Evolutionary conservation across 106 monocot genomes (phyloP), one percentile per base, ranked within the genome.

Genomic region (Platanthera guangdongensis): DNA sequence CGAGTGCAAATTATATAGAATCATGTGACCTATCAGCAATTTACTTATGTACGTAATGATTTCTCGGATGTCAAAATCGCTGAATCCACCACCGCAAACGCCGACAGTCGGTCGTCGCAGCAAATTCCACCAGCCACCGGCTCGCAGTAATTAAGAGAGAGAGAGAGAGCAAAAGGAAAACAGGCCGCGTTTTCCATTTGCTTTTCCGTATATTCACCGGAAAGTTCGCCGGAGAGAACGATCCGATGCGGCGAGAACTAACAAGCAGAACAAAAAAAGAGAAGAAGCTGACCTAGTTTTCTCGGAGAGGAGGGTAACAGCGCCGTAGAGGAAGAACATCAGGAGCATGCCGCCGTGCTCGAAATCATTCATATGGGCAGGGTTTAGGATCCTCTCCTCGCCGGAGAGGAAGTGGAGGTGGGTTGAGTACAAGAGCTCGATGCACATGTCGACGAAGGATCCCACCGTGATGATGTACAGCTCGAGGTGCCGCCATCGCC

Each of bases 301-400:
- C 77, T 94, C 81, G 9, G 93, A 94, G 64, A 94, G 73, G 28
- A 97, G 84, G 8, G 89, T 94, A 25, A 82, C 78, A 46, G 68
- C 49, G 46, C 97, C 97, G 55, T 86, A 97, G 73, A 97, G 81
- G 82, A 97, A 94, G 89, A 97, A 97, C 94, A 97, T 97, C 76
- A 97, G 83, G 9, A 97, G 89, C 97, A 97, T 97, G 3, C 97
- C 97, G 2, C 85, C 93, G 74, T 97, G 97, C 86, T 97, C 97
- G 77, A 97, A 94, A 68, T 97, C 97, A 75, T 97, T 97, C 88
- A 97, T 85, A 70, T 97, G 97, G 21, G 81, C 75, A 28, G 97
- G 94, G 64, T 97, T 97, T 50, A 95, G 83, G 25, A 91, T 78
- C 60, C 73, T 53, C 0, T 83, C 87, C 32, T 79, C 72, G 63